Conservation (phyloP, 768 basidiomycete genomes). For the Auriscalpium microsporum region DNA sequence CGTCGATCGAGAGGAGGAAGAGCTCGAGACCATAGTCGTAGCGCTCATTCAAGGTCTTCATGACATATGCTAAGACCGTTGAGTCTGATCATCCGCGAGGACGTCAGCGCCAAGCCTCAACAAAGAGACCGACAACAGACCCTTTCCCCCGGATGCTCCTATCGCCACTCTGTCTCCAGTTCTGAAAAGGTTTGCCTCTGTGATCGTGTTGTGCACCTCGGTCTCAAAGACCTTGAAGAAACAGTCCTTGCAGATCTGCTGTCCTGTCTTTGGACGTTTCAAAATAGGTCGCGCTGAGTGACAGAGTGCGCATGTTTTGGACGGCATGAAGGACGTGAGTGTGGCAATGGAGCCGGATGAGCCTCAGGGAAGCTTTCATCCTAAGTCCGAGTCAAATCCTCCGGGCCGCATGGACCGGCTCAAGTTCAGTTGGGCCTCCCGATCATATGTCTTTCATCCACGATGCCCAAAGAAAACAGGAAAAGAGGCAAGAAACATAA, state of each 20-base stretch:
- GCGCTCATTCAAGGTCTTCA: constrained; percentile 91
- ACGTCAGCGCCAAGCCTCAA: neutral
- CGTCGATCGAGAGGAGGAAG: constrained; percentile 92
- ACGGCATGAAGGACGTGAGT: constrained; percentile 49
- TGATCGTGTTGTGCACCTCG: constrained; percentile 95
- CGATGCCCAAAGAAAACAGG: constrained; percentile 70
- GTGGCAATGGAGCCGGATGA: no score
- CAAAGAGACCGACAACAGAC: constrained; percentile 30
- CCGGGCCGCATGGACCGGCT: no score
- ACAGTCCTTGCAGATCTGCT: constrained; percentile 93
- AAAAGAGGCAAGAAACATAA: constrained; percentile 75
- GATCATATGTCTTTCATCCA: neutral
- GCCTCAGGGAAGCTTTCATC: no score
- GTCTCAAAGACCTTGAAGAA: constrained; percentile 98
- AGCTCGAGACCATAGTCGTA: constrained; percentile 89
- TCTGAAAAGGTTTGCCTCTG: constrained; percentile 72
- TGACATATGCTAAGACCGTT: constrained; percentile 93
- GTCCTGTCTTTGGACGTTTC: constrained; percentile 93
- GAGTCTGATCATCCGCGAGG: constrained; percentile 53
- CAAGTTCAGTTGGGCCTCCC: no score
- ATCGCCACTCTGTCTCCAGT: constrained; percentile 91
- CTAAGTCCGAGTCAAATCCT: no score
- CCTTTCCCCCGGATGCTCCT: constrained; percentile 97
- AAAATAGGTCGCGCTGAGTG: constrained; percentile 73
- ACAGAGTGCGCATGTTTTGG: constrained; percentile 73